Percentiles rank a stretch among this genome's conserved stretches.
phyloP scores from a whole-genome alignment of 768 basidiomycete genomes.

The Pulveroboletus sp. region DNA sequence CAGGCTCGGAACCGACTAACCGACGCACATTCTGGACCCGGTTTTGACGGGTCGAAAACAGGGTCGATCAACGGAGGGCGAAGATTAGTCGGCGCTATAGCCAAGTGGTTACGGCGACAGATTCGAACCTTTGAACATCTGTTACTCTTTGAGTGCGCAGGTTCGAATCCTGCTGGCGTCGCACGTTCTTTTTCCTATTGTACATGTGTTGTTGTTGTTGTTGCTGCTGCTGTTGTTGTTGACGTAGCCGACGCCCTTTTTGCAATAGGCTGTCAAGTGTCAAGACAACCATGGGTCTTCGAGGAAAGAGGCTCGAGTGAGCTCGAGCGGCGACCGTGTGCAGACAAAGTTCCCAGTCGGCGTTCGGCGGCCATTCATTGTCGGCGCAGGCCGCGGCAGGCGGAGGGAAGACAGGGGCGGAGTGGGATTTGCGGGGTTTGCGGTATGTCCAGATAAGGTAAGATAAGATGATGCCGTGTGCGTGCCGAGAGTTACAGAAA shows the following conservation, averaged over 20 bases:
- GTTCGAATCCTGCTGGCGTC: constrained; percentile 69
- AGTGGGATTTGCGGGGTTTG: constrained; percentile 12
- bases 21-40: too few relatives aligned
- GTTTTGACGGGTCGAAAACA: neutral
- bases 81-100: constrained; percentile 46
- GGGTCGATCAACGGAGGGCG: neutral
- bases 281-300: too few relatives aligned
- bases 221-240: too few relatives aligned
- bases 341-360: constrained; percentile 4
- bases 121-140: constrained; percentile 54
- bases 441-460: constrained; percentile 13
- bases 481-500: constrained; percentile 17
- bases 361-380: neutral
- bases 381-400: too few relatives aligned
- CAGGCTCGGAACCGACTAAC: too few relatives aligned
- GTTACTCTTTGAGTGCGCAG: constrained; percentile 68
- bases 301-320: too few relatives aligned
- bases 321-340: too few relatives aligned
- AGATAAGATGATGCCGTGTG: constrained; percentile 11
- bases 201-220: neutral
- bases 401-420: neutral
- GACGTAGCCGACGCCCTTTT: neutral
- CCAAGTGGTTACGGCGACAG: constrained; percentile 80
- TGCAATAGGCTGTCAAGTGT: constrained; percentile 1
- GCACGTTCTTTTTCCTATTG: constrained; percentile 22